Conservation (phyloP, 805 yeast species). For the Starmerella etchellsii region DNA sequence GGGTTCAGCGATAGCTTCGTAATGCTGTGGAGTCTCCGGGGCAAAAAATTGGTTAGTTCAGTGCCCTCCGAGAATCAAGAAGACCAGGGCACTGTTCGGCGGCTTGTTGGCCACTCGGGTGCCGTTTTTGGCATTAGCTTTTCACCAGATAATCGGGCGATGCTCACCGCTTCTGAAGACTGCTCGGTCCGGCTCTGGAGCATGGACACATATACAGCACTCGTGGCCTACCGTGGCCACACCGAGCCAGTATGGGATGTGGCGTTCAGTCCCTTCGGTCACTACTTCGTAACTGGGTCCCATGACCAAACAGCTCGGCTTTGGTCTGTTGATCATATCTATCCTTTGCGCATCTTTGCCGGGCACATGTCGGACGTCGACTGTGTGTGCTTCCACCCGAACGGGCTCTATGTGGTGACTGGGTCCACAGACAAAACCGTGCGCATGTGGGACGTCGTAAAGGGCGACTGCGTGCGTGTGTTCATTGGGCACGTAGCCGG, state of each 20-base stretch:
- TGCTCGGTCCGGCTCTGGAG: constrained; percentile 91
- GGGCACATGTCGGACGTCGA: constrained; percentile 97
- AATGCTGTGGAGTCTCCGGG: constrained; percentile 87
- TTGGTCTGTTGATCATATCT: constrained; percentile 97
- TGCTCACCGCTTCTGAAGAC: constrained; percentile 80
- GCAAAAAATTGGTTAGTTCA: constrained; percentile 49
- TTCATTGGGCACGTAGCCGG: constrained; percentile 92
- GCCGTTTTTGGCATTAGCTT: constrained; percentile 84
- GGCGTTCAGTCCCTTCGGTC: constrained; percentile 85
- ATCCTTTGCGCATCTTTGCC: constrained; percentile 89
- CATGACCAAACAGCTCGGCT: constrained; percentile 95
- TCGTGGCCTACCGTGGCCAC: constrained; percentile 93
- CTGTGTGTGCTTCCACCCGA: constrained; percentile 89
- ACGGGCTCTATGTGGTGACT: constrained; percentile 84
- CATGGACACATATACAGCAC: constrained; percentile 71
- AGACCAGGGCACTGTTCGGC: constrained; percentile 29
- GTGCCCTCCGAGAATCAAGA: constrained; percentile 18
- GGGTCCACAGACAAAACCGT: constrained; percentile 93
- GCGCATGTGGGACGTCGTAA: constrained; percentile 93
- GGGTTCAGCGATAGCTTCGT: constrained; percentile 89
- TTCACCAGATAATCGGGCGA: constrained; percentile 74
- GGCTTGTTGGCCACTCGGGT: constrained; percentile 82
- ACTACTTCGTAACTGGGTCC: constrained; percentile 94
- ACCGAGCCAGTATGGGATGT: constrained; percentile 98
- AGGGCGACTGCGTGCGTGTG: constrained; percentile 80